Percentiles rank a stretch among this genome's conserved stretches.
Evolutionary conservation across 345 rosid genomes (phyloP).

Genomic region (Boechera stricta): DNA sequence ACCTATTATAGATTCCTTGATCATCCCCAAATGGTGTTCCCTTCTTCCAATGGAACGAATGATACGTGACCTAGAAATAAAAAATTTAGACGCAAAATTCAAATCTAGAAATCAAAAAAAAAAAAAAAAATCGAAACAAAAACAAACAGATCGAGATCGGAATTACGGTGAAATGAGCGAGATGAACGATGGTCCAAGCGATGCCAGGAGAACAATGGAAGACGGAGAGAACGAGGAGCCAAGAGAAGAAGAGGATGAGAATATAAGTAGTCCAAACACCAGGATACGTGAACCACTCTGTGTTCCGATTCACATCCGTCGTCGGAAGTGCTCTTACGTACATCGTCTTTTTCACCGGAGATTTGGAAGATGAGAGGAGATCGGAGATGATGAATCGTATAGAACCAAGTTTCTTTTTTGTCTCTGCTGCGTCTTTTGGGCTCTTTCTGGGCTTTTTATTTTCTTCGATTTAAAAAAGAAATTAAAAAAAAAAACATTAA

Average conservation of each 20-base stretch:
- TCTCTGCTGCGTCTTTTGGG: background rate
- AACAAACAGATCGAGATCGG: slow-evolving; percentile 3
- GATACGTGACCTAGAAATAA: slow-evolving; percentile 64
- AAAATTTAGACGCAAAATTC: background rate
- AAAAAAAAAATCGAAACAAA: background rate
- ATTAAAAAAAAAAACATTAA: background rate
- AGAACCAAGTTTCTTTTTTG: background rate
- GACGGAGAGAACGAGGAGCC: slow-evolving; percentile 75
- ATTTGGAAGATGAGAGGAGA: slow-evolving; percentile 12
- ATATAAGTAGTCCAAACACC: slow-evolving; percentile 83
- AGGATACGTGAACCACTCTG: slow-evolving; percentile 92
- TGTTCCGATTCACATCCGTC: slow-evolving; percentile 86
- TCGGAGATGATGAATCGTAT: slow-evolving; percentile 11
- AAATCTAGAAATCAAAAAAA: background rate
- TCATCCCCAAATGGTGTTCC: slow-evolving; percentile 83
- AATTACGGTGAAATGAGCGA: slow-evolving; percentile 62
- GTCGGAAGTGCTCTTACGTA: slow-evolving; percentile 76
- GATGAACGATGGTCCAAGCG: slow-evolving; percentile 89
- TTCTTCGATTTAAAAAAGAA: background rate
- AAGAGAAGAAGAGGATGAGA: slow-evolving; percentile 70
- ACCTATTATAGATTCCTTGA: slow-evolving; percentile 70
- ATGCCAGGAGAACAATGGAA: slow-evolving; percentile 74
- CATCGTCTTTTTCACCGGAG: slow-evolving; percentile 42
- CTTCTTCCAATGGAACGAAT: slow-evolving; percentile 81
- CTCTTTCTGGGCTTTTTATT: slow-evolving; percentile 12